Percentiles rank a stretch among this genome's conserved stretches.
These are phyloP conservation scores for Anthostomella pinea DNA, from an alignment of 2,329 filamentous ascomycete genomes.

Conservation along the genomic window DNA sequence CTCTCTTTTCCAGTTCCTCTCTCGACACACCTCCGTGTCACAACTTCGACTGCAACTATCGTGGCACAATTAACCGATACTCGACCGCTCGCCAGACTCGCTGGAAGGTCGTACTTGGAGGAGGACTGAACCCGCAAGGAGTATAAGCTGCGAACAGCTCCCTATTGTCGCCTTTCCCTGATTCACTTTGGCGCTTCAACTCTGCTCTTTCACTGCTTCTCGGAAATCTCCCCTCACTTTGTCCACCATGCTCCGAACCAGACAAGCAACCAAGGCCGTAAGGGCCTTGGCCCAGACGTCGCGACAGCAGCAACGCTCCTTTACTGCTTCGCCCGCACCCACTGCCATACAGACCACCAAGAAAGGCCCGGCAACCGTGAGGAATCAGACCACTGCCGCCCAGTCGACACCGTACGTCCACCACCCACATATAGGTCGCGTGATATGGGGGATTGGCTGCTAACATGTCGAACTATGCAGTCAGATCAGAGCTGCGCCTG, in stretches of 20 bases:
- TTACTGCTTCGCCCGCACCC: conserved; percentile 40
- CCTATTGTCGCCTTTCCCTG: too few relatives aligned
- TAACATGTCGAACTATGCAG: conserved; percentile 33
- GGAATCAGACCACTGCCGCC: conserved; percentile 49
- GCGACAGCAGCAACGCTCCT: conserved; percentile 34
- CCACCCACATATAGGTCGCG: conserved; percentile 3
- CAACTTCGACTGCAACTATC: conserved; percentile 1
- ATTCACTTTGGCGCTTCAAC: too few relatives aligned
- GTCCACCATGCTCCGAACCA: conserved; percentile 47
- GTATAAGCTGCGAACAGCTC: too few relatives aligned
- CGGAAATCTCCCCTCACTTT: conserved; percentile 17
- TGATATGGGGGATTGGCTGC: conserved; percentile 10
- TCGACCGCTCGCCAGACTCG: too few relatives aligned
- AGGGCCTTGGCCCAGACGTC: conserved; percentile 40
- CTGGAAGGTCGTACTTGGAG: too few relatives aligned
- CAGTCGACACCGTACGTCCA: conserved; percentile 52
- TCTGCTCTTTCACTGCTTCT: conserved; percentile 2
- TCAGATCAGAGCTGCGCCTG: conserved; percentile 57
- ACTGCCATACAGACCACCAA: conserved; percentile 36
- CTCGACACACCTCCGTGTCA: conserved; percentile 1
- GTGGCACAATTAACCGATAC: conserved; percentile 2
- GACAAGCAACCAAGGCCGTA: conserved; percentile 46
- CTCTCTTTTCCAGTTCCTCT: conserved; percentile 4
- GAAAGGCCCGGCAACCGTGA: conserved; percentile 40
- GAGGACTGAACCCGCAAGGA: too few relatives aligned